Evolutionary conservation across 106 monocot species (phyloP), one percentile per base, ranked within the genome.

Genomic region (Dioscorea zingiberensis): DNA sequence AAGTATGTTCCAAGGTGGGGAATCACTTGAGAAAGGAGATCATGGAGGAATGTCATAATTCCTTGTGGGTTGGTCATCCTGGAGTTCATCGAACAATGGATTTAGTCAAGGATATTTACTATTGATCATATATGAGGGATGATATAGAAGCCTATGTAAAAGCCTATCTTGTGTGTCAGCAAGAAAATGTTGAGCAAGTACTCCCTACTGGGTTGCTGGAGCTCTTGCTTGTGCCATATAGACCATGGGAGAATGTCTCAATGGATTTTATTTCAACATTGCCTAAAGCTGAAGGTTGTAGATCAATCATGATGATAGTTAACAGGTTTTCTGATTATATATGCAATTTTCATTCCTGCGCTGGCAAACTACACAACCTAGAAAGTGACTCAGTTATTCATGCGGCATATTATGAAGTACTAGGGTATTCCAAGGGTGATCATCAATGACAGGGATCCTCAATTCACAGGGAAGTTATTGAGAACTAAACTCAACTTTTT

Each of bases 341-440:
- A 64, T 64, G 63, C 4, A 7, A 23, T 47, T 46, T 64, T 64
- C 32, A 47, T 64, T n/a, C n/a, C n/a, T n/a, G n/a, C n/a, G n/a
- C n/a, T n/a, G n/a, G n/a, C n/a, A n/a, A n/a, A n/a, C n/a, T n/a
- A 16, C 21, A 7, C 19, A 22, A 11, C 63, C 45, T 13, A 47
- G 3, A 13, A 46, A 47, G 2, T 47, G 3, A 21, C 7, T 44
- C 46, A 21, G 9, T 64, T 64, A 21, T 21, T 44, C 23, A 64
- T 46, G 46, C 19, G 46, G n/a, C n/a, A n/a, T 47, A 44, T 64
- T 2, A n/a, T 24, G 19, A 64, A 64, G 23, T 21, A 23, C 21
- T 64, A 0, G 17, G 45, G 46, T 2, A 18, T 47, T 21, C 46
- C 45, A 7, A 32, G 46, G 24, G 12, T 2, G 0, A 64, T 64